A percentile compares a stretch with the other conserved stretches of the same genome.
Evolutionary conservation across 352 stramenopile species (phyloP).

Genomic region (Phytophthora pseudosyringae): DNA sequence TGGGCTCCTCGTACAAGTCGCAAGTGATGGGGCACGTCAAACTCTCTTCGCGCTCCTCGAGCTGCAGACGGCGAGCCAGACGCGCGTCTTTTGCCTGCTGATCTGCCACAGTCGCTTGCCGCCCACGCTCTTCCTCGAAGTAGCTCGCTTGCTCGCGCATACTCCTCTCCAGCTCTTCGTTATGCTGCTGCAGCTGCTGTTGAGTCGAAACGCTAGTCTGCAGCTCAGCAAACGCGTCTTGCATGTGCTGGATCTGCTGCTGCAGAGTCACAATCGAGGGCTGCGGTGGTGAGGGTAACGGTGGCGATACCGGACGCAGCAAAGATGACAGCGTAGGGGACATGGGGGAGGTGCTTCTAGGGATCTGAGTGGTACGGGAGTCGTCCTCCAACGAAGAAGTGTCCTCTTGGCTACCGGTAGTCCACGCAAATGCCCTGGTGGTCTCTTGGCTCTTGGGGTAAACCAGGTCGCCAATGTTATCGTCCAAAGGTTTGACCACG

Average conservation of each 20-base stretch:
- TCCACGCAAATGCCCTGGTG: no score
- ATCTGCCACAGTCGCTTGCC: background rate
- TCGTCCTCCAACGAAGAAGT: no score
- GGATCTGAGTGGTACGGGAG: no score
- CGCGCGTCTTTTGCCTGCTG: slow-evolving; percentile 11
- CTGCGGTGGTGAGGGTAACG: background rate
- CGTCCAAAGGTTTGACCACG: slow-evolving; percentile 18
- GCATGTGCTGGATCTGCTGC: slow-evolving; percentile 19
- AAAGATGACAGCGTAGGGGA: no score
- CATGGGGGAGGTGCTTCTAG: no score
- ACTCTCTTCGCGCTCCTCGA: slow-evolving; percentile 12
- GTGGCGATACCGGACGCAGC: no score
- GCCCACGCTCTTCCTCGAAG: slow-evolving; percentile 11
- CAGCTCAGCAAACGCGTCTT: slow-evolving; percentile 5
- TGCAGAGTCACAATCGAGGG: background rate
- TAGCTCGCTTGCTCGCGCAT: slow-evolving; percentile 8
- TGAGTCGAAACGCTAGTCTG: slow-evolving; percentile 3
- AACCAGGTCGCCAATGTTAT: slow-evolving; percentile 7
- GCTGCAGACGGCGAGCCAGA: slow-evolving; percentile 5
- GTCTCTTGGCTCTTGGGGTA: slow-evolving; percentile 5
- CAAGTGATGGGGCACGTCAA: slow-evolving; percentile 18
- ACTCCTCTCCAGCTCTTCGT: background rate
- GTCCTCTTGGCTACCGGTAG: no score
- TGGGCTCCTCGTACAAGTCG: slow-evolving; percentile 9
- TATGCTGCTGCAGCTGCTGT: slow-evolving; percentile 7